These are phyloP conservation scores for Leccinum imitatum DNA, from an alignment of 768 basidiomycete genomes.

Conservation along the genomic window DNA sequence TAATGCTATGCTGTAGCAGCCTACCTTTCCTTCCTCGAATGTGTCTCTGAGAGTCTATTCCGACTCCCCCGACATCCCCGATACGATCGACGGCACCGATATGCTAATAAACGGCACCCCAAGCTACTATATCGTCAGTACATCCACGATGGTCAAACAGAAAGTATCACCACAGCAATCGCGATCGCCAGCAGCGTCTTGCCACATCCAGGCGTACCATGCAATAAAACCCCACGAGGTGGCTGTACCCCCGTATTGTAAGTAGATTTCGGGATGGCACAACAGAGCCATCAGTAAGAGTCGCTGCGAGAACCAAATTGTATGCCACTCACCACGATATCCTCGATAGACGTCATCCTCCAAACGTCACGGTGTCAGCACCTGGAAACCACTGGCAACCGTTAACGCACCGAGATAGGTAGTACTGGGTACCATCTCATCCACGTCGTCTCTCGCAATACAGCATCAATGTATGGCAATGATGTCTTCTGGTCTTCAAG, in stretches of 20 bases:
- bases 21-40: conserved; percentile 94
- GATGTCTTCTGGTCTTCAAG: no score
- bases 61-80: conserved; percentile 98
- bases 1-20: conserved; percentile 4
- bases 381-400: no score
- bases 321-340: no score
- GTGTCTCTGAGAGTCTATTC: conserved; percentile 96
- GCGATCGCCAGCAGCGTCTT: conserved; percentile 95
- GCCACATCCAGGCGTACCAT: conserved; percentile 96
- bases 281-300: conserved; percentile 31
- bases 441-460: no score
- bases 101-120: conserved; percentile 91
- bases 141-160: not conserved
- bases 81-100: conserved; percentile 94
- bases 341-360: no score
- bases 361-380: no score
- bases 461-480: no score
- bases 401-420: no score
- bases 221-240: conserved; percentile 86
- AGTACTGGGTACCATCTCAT: no score
- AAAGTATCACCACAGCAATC: conserved; percentile 78
- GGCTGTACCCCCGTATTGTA: conserved; percentile 89
- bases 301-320: no score
- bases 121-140: conserved; percentile 60
- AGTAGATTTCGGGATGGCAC: conserved; percentile 92